Evolutionary conservation across 2,329 filamentous ascomycete species (phyloP).

Genomic region (Aspergillus ustus): DNA sequence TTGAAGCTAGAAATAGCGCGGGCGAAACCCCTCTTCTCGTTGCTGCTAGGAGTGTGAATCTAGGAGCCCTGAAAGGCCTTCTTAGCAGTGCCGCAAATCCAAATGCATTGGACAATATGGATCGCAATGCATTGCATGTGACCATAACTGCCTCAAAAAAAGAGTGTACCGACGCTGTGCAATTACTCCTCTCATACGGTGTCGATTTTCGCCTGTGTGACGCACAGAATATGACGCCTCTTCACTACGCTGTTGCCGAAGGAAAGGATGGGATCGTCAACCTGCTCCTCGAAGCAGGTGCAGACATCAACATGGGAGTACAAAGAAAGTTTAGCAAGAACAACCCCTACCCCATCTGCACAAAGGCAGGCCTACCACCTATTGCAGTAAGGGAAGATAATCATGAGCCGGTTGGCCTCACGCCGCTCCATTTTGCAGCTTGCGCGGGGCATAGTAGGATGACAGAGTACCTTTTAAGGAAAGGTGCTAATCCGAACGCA

Average conservation of each 20-base stretch:
- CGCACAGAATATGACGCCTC: constrained; percentile 6
- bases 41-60: not conserved
- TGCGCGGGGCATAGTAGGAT: constrained; percentile 5
- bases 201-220: constrained; percentile 1
- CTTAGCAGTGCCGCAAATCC: constrained; percentile 1
- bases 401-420: not conserved
- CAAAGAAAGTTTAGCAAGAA: not conserved
- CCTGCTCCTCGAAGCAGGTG: constrained; percentile 2
- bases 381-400: not conserved
- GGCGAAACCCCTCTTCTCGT: constrained; percentile 1
- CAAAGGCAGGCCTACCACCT: not conserved
- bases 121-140: constrained; percentile 5
- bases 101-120: not conserved
- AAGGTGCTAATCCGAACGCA: constrained; percentile 10
- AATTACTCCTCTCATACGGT: not conserved
- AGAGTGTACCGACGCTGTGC: not conserved
- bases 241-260: not conserved
- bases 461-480: constrained; percentile 3
- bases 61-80: constrained; percentile 1
- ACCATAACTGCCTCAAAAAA: not conserved
- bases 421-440: constrained; percentile 13
- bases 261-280: not conserved
- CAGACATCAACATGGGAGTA: constrained; percentile 1
- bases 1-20: not conserved
- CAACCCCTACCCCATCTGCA: not conserved